Base-by-base conservation (phyloP, 1,139 yeast species). In the Geotrichum macrosporum region DNA sequence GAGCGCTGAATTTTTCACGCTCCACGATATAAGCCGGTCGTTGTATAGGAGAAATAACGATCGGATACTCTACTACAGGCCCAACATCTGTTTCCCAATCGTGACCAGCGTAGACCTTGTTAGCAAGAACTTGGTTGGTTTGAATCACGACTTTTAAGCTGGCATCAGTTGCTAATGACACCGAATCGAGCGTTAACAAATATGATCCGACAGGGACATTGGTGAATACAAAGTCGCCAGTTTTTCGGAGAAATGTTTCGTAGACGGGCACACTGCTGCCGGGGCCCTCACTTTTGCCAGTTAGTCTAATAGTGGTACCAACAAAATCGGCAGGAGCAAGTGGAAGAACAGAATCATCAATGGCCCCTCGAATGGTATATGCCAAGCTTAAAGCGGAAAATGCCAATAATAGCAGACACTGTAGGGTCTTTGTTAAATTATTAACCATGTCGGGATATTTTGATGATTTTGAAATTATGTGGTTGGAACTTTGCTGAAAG, bases 1-100 rank as follows among this genome's bases (percentile, higher is more conserved):
- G 39, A 4, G 66, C 47, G 35, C 65, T 62, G 48, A 68, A 68
- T 20, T 56, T 55, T 26, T 64, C 66, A 6, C 71, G 55, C 19
- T 55, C 55, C 18, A 53, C 55, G 20, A 61, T 48, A 33, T 59
- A 57, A 9, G 49, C 39, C 9, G 54, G 50, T 34, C 58, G 46
- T 2, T 33, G 27, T 12, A 58, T 29, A 3, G 59, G 59, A 2
- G 47, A 47, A 20, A 59, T 41, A 15, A 51, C 53, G 24, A 65
- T 46, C 1, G 70, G 70, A 37, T 55, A 57, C 9, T 51, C 54
- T 4, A 57, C 62, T 5, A 52, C 35, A 1, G 67, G 65, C 3
- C 69, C 68, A 16, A 53, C 46, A 30, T 58, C 63, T 2, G 48
- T 51, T 36, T 42, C 47, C 34, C 57, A 48, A 27, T 58, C 59